Evolutionary conservation across 2,329 filamentous ascomycete species (phyloP), one percentile per base, ranked within the genome.

Genomic region (Amauroascus niger): DNA sequence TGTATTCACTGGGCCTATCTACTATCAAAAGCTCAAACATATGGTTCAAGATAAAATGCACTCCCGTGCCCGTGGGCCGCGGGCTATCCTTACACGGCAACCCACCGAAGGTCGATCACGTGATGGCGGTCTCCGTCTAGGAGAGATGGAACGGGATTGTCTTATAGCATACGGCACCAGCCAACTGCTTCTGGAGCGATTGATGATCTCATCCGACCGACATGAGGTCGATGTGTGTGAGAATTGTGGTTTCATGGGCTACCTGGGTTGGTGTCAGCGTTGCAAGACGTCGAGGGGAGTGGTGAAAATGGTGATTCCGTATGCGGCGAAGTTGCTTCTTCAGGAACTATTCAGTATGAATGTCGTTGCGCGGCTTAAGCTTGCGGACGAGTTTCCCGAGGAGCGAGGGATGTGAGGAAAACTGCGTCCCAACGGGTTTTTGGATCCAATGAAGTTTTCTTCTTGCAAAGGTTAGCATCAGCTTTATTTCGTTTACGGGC

Each of bases 11-110:
- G 93, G 93, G 0, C 93, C 93, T 9, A 98, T 98, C 71, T 98
- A 95, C 76, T 98, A 98, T 76, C 93, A 98, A 76, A 95, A 95
- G 61, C 81, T 98, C 60, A 98, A 98, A 79, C 93, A 98, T 78
- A 98, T 98, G 93, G 93, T 98, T 3, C 90, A 97, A 70, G 93
- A 98, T 69, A 98, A 98, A 75, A 97, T 98, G 93, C 93, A 98
- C 73, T 91, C 88, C 30, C 88, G 93, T 57, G 84, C 91, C 1
- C 84, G 88, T 13, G 94, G 94, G 0, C 94, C 93, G 0, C 80
- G 87, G 11, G 91, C 91, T 24, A 93, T 95, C 59, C 78, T 98
- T 24, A 98, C 93, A 0, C 83, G 93, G 8, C 93, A 98, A 69
- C 93, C 93, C 0, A 98, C 91, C 0, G 93, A 98, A 74, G 93